These are phyloP conservation scores for Sclerospora graminicola DNA, from an alignment of 352 stramenopile genomes.

Conservation along the genomic window DNA sequence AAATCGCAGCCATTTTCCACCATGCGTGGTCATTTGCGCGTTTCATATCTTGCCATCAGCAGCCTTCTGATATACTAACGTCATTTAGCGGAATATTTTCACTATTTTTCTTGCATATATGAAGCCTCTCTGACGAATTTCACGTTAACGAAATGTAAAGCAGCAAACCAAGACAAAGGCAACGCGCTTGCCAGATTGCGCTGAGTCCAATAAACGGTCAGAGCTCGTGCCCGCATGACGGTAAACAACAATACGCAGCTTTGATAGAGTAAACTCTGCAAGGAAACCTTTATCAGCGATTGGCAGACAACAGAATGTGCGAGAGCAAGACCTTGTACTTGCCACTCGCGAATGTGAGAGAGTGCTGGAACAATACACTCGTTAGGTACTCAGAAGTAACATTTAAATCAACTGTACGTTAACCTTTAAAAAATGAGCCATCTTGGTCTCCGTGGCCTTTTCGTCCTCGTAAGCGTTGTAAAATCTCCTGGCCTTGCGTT, in stretches of 20 bases:
- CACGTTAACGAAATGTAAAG: constrained; percentile 51
- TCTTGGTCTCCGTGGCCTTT: no score
- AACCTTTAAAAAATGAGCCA: no score
- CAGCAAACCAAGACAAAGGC: constrained; percentile 47
- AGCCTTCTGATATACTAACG: constrained; percentile 16
- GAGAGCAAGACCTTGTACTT: no score
- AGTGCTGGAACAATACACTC: no score
- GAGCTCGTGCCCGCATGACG: no score
- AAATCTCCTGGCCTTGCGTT: constrained; percentile 20
- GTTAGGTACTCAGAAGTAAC: no score
- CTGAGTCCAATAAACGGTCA: constrained; percentile 46
- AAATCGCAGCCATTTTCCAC: no score
- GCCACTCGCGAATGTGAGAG: constrained; percentile 47
- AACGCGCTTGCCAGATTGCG: no score
- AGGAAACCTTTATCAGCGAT: constrained; percentile 33
- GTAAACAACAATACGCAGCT: constrained; percentile 35
- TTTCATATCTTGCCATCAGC: no score
- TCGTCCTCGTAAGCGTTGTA: no score
- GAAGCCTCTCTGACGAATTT: constrained; percentile 31
- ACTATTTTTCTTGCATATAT: constrained; percentile 20
- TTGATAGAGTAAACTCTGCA: constrained; percentile 40
- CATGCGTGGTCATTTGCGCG: no score
- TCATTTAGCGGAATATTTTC: constrained; percentile 10
- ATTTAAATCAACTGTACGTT: no score
- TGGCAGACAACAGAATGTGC: constrained; percentile 50